A percentile compares a stretch with the other conserved stretches of the same genome.
Evolutionary conservation across 2,329 filamentous ascomycete species (phyloP).

Genomic region (Blastomyces emzantsi): DNA sequence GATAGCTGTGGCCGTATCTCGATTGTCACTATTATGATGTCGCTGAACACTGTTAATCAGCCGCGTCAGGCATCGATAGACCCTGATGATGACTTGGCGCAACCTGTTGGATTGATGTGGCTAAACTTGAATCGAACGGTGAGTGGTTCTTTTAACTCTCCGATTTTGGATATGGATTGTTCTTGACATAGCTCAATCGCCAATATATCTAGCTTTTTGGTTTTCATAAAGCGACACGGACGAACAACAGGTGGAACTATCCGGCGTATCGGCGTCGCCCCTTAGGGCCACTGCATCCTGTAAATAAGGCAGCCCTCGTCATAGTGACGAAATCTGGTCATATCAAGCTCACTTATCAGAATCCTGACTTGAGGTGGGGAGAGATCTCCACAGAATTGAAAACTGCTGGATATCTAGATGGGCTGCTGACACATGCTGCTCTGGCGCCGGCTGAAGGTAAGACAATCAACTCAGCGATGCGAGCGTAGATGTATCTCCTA

Average conservation of each 20-base stretch:
- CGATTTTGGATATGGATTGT: background rate
- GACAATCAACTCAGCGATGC: background rate
- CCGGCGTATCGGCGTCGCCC: slow-evolving; percentile 57
- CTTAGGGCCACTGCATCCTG: slow-evolving; percentile 59
- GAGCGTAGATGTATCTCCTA: background rate
- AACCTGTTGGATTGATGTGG: slow-evolving; percentile 81
- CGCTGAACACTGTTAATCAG: slow-evolving; percentile 61
- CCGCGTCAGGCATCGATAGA: slow-evolving; percentile 58
- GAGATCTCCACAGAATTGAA: slow-evolving; percentile 68
- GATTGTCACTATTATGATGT: slow-evolving; percentile 61
- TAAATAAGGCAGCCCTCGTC: slow-evolving; percentile 63
- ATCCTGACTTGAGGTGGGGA: slow-evolving; percentile 61
- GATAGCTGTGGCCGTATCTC: slow-evolving; percentile 70
- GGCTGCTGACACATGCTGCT: slow-evolving; percentile 71
- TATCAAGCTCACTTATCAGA: slow-evolving; percentile 68
- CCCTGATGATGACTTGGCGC: slow-evolving; percentile 63
- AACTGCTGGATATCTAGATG: slow-evolving; percentile 60
- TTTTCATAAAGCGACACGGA: slow-evolving; percentile 54
- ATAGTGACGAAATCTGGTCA: slow-evolving; percentile 66
- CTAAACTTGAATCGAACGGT: slow-evolving; percentile 51
- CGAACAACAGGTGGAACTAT: slow-evolving; percentile 57
- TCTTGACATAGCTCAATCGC: background rate
- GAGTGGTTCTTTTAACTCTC: slow-evolving; percentile 19
- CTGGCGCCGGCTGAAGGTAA: slow-evolving; percentile 61
- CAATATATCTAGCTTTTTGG: slow-evolving; percentile 29